phyloP scores from a whole-genome alignment of 176 grass and related monocot species.

The Paspalum notatum region DNA sequence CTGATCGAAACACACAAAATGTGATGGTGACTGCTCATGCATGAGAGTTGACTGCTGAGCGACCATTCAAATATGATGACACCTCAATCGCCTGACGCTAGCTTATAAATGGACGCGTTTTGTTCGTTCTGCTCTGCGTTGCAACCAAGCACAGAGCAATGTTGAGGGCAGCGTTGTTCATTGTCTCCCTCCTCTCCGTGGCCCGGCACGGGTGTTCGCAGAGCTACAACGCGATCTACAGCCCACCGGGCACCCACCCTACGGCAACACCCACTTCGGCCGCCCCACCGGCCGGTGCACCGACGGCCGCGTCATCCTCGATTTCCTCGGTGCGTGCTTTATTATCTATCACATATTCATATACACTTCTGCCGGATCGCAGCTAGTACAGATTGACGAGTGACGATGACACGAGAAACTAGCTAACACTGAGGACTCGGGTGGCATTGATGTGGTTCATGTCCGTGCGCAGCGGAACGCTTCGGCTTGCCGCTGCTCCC shows the following conservation, averaged over 20 bases:
- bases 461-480: constrained; percentile 48
- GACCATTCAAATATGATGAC: constrained; percentile 6
- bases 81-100: constrained; percentile 3
- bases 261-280: constrained; percentile 73
- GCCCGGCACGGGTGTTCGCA: constrained; percentile 28
- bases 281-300: constrained; percentile 69
- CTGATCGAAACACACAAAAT: no score
- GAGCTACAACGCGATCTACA: constrained; percentile 70
- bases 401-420: no score
- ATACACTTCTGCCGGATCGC: no score
- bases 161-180: neutral
- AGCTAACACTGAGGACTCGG: no score
- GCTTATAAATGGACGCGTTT: constrained; percentile 29
- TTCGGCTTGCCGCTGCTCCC: constrained; percentile 73
- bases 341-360: no score
- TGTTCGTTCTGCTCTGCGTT: neutral
- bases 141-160: constrained; percentile 18
- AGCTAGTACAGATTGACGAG: no score
- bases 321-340: constrained; percentile 57
- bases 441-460: no score
- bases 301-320: constrained; percentile 70
- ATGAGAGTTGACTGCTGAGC: neutral
- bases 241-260: constrained; percentile 66
- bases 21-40: neutral
- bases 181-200: constrained; percentile 19